Evolutionary conservation across 768 basidiomycete species (phyloP).

Genomic region (Xanthoconium stramineum): DNA sequence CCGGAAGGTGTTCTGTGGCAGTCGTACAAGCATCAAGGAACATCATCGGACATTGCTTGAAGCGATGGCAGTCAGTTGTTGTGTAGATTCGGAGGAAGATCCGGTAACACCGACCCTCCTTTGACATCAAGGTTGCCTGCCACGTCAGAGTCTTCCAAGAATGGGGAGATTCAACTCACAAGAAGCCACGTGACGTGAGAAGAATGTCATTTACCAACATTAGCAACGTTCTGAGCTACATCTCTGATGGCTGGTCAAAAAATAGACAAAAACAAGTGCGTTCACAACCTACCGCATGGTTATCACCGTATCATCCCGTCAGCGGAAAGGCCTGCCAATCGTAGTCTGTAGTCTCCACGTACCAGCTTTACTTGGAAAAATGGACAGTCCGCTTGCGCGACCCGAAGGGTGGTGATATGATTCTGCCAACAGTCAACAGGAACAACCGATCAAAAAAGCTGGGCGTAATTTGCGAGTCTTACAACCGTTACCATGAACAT

Average conservation of each 20-base stretch:
- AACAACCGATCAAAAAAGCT: background rate
- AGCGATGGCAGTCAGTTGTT: background rate
- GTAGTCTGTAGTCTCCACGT: background rate
- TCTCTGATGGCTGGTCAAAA: background rate
- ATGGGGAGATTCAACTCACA: background rate
- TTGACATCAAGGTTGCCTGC: constrained; percentile 1
- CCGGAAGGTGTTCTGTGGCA: background rate
- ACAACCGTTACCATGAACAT: too few relatives aligned
- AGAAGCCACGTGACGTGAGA: background rate
- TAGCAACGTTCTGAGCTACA: too few relatives aligned
- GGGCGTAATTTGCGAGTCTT: background rate
- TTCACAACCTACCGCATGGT: background rate
- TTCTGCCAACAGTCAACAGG: too few relatives aligned
- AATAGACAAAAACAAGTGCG: background rate
- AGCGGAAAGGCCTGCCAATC: background rate
- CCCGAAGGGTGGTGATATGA: background rate
- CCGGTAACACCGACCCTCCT: background rate
- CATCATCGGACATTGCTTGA: background rate
- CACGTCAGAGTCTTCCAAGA: constrained; percentile 10
- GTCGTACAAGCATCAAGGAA: background rate
- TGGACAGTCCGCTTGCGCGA: background rate
- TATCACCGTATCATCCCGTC: background rate
- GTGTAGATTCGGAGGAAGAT: background rate
- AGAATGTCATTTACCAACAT: background rate
- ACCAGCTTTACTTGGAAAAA: background rate